phyloP scores from a whole-genome alignment of 2,329 filamentous ascomycete genomes.

The Anisogramma anomala region DNA sequence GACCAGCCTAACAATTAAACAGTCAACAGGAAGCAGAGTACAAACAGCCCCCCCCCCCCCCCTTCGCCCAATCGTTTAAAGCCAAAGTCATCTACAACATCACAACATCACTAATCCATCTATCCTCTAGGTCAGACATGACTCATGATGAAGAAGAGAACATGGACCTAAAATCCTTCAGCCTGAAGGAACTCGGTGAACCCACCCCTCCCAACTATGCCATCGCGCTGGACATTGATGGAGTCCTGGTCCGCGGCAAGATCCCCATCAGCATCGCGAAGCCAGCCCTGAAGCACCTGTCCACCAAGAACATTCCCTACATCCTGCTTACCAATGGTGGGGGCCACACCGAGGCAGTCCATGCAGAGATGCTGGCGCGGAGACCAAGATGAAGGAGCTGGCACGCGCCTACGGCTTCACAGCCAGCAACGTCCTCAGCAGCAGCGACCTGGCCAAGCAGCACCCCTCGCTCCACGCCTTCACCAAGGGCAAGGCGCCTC shows the following conservation, averaged over 20 bases:
- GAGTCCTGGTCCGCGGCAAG: constrained; percentile 56
- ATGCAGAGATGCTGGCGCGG: constrained; percentile 46
- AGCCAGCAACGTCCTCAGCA: constrained; percentile 23
- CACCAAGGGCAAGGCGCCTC: constrained; percentile 27
- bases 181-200: not conserved
- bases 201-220: constrained; percentile 13
- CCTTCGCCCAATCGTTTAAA: no score
- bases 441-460: constrained; percentile 49
- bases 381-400: constrained; percentile 27
- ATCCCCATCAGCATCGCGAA: constrained; percentile 51
- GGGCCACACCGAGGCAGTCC: constrained; percentile 52
- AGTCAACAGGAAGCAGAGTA: no score
- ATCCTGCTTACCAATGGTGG: constrained; percentile 67
- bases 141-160: no score
- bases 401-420: constrained; percentile 25
- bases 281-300: constrained; percentile 47
- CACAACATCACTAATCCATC: not conserved
- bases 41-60: no score
- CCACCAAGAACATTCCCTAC: constrained; percentile 52
- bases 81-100: not conserved
- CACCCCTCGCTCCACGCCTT: constrained; percentile 48
- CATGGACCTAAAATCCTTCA: not conserved
- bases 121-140: no score
- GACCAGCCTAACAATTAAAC: no score
- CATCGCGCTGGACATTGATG: constrained; percentile 44